A percentile compares a stretch with the other conserved stretches of the same genome.
These are phyloP conservation scores for Leishmania braziliensis DNA, from an alignment of 208 protist species.

Conservation along the genomic window DNA sequence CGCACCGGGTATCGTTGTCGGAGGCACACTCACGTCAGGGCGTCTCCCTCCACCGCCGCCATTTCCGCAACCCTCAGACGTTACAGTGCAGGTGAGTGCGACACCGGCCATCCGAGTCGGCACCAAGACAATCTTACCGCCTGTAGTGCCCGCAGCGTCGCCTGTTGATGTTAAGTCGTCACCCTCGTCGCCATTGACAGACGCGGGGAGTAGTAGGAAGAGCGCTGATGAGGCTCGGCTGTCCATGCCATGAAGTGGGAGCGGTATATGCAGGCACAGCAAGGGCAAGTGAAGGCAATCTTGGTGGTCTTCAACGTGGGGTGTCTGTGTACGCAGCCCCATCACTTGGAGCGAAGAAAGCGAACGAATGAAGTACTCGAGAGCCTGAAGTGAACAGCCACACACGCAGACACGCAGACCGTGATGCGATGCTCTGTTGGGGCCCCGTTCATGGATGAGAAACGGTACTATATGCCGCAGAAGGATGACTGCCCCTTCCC, in stretches of 20 bases:
- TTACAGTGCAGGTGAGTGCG: background rate
- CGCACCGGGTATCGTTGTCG: constrained; percentile 52
- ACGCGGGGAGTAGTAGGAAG: background rate
- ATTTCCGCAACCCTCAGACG: background rate
- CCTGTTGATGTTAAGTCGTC: background rate
- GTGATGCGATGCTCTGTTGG: background rate
- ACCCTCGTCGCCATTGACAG: background rate
- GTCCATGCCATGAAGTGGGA: background rate
- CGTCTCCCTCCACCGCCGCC: constrained; percentile 10
- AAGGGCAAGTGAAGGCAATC: background rate
- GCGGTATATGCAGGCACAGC: too few species aligned
- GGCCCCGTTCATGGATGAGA: background rate
- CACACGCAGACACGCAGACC: background rate
- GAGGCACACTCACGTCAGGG: constrained; percentile 24
- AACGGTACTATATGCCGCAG: background rate
- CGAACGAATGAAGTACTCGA: background rate
- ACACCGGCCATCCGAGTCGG: constrained; percentile 19
- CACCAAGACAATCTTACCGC: background rate
- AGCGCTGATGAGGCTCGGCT: background rate
- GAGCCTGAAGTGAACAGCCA: background rate
- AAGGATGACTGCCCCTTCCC: background rate
- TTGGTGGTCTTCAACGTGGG: background rate
- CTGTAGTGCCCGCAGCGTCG: background rate
- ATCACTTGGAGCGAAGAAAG: background rate
- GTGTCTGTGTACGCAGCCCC: background rate